These are phyloP conservation scores for Morella rubra DNA, from an alignment of 306 rosid species.

Conservation along the genomic window DNA sequence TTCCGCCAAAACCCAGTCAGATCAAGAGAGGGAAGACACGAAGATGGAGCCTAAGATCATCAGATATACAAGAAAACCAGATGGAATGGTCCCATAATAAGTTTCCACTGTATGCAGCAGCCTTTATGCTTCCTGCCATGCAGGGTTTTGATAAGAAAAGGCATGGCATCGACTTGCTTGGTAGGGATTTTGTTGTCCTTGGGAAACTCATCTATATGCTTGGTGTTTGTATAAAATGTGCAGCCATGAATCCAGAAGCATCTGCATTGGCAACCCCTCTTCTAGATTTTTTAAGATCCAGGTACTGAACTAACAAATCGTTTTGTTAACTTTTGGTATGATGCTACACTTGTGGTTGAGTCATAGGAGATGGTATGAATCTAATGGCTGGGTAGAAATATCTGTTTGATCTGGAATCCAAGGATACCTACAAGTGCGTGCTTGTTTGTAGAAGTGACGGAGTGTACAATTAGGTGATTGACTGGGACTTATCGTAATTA, in stretches of 20 bases:
- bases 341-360: conserved; percentile 14
- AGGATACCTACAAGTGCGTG: not conserved
- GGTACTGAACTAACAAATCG: conserved; percentile 45
- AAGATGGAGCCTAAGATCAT: conserved; percentile 66
- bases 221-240: conserved; percentile 90
- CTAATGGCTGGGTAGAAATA: conserved; percentile 11
- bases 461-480: conserved; percentile 14
- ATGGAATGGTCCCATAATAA: conserved; percentile 76
- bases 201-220: conserved; percentile 92
- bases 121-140: conserved; percentile 99
- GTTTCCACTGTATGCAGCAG: conserved; percentile 92
- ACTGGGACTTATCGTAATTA: conserved; percentile 21
- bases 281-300: conserved; percentile 78
- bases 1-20: conserved; percentile 60
- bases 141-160: conserved; percentile 89
- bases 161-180: conserved; percentile 89
- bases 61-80: conserved; percentile 40
- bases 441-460: not conserved
- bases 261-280: conserved; percentile 72
- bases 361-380: not conserved
- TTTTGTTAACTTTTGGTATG: conserved; percentile 14
- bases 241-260: conserved; percentile 96
- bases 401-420: not conserved
- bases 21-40: conserved; percentile 79
- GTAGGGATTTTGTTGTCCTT: conserved; percentile 83